phyloP scores from a whole-genome alignment of 2,329 filamentous ascomycete species.

The Domatiomyces catenatus region DNA sequence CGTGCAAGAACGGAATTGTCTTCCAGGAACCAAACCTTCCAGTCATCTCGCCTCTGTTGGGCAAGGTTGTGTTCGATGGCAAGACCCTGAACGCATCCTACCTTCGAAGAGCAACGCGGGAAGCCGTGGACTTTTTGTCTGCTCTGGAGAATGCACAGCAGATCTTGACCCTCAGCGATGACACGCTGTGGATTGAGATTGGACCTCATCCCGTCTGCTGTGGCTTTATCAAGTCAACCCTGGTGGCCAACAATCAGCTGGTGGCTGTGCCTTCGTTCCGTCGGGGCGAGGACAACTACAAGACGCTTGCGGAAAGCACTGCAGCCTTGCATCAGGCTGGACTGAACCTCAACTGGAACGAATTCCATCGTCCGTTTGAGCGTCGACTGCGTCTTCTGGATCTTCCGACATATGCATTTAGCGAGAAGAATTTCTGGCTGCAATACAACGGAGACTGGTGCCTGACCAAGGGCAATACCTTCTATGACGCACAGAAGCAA shows the following conservation, averaged over 20 bases:
- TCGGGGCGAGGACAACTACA: slow-evolving; percentile 27
- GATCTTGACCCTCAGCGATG: slow-evolving; percentile 45
- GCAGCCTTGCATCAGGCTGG: slow-evolving; percentile 43
- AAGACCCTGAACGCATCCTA: slow-evolving; percentile 48
- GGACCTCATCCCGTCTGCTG: slow-evolving; percentile 59
- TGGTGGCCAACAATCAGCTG: slow-evolving; percentile 35
- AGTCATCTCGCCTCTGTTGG: slow-evolving; percentile 53
- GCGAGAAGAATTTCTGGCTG: slow-evolving; percentile 57
- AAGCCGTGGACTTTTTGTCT: slow-evolving; percentile 53
- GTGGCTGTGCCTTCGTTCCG: slow-evolving; percentile 42
- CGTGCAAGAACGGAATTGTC: slow-evolving; percentile 25
- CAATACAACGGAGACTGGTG: slow-evolving; percentile 51
- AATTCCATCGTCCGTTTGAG: slow-evolving; percentile 51
- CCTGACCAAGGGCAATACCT: slow-evolving; percentile 6
- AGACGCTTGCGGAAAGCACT: too few species aligned
- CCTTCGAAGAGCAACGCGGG: slow-evolving; percentile 48
- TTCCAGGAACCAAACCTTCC: slow-evolving; percentile 46
- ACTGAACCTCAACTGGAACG: slow-evolving; percentile 52
- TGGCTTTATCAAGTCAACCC: slow-evolving; percentile 52
- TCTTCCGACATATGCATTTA: slow-evolving; percentile 51
- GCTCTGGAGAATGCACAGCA: slow-evolving; percentile 45
- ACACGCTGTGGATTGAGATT: slow-evolving; percentile 56
- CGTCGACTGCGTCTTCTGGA: slow-evolving; percentile 40
- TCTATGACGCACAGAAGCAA: slow-evolving; percentile 7
- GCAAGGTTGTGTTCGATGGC: slow-evolving; percentile 42